These are phyloP conservation scores for Xylogone sp. DNA, from an alignment of 2,329 filamentous ascomycete species.

Conservation along the genomic window DNA sequence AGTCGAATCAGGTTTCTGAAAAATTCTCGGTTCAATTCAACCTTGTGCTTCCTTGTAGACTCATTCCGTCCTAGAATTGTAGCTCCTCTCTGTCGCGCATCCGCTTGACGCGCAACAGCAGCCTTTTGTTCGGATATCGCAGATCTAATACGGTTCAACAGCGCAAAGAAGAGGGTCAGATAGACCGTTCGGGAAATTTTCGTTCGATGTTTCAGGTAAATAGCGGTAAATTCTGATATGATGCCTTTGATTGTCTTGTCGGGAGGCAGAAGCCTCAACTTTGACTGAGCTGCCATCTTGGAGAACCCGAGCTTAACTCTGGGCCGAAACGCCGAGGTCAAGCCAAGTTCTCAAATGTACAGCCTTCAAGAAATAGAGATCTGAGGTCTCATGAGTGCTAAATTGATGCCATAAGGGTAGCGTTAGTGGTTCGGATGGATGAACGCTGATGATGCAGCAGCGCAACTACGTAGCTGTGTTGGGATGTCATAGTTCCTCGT, in stretches of 20 bases:
- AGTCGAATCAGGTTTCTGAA: slow-evolving; percentile 65
- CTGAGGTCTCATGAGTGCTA: not conserved
- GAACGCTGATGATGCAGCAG: not conserved
- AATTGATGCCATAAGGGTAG: not conserved
- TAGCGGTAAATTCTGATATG: slow-evolving; percentile 61
- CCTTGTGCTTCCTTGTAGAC: slow-evolving; percentile 62
- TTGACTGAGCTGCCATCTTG: slow-evolving; percentile 72
- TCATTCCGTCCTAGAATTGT: slow-evolving; percentile 35
- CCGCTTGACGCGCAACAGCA: slow-evolving; percentile 65
- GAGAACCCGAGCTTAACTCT: not conserved
- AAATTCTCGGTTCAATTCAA: slow-evolving; percentile 88
- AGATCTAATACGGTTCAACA: slow-evolving; percentile 84
- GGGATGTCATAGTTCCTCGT: not conserved
- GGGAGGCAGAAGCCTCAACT: slow-evolving; percentile 63
- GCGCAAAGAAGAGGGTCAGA: slow-evolving; percentile 73
- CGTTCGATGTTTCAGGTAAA: slow-evolving; percentile 77
- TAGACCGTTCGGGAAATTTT: slow-evolving; percentile 82
- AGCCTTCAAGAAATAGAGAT: not conserved
- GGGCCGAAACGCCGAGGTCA: not conserved
- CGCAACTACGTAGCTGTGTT: not conserved
- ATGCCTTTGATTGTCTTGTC: slow-evolving; percentile 63
- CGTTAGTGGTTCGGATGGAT: not conserved
- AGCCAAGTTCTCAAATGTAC: not conserved
- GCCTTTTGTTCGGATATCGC: slow-evolving; percentile 92
- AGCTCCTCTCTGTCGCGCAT: slow-evolving; percentile 49